Conservation (phyloP, 352 stramenopile species). For the Aphanomyces invadans region DNA sequence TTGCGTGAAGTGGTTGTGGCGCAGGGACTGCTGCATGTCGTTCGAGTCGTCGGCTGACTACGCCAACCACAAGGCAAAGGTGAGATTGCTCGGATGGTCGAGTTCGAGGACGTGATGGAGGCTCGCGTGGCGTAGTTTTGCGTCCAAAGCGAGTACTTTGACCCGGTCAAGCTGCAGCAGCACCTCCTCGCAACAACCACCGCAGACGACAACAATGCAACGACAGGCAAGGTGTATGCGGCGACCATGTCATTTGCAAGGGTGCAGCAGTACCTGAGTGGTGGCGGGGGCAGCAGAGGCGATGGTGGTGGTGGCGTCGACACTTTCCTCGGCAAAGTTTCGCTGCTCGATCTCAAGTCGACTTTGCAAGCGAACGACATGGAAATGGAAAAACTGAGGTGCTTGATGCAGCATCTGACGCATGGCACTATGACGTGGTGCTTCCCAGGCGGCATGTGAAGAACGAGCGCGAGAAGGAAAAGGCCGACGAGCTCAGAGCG, state of each 20-base stretch:
- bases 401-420: too few species aligned
- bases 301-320: background rate
- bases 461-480: conserved; percentile 16
- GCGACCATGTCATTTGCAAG: conserved; percentile 1
- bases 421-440: too few species aligned
- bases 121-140: conserved; percentile 7
- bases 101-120: background rate
- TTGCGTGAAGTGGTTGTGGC: too few species aligned
- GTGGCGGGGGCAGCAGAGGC: background rate
- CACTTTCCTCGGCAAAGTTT: background rate
- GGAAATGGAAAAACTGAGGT: conserved; percentile 17
- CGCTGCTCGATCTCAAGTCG: conserved; percentile 16
- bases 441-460: conserved; percentile 7
- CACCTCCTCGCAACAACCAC: background rate
- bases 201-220: background rate
- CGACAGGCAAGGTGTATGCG: background rate
- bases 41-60: conserved; percentile 19
- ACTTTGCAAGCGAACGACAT: conserved; percentile 9
- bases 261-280: conserved; percentile 12
- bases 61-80: conserved; percentile 19
- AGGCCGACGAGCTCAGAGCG: conserved; percentile 17
- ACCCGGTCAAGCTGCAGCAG: conserved; percentile 20
- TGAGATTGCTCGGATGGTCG: background rate
- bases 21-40: conserved; percentile 16
- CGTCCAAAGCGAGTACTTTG: conserved; percentile 21